Evolutionary conservation across 1,139 yeast genomes (phyloP), one percentile per base, ranked within the genome.

Genomic region (Yamadazyma triangularis): DNA sequence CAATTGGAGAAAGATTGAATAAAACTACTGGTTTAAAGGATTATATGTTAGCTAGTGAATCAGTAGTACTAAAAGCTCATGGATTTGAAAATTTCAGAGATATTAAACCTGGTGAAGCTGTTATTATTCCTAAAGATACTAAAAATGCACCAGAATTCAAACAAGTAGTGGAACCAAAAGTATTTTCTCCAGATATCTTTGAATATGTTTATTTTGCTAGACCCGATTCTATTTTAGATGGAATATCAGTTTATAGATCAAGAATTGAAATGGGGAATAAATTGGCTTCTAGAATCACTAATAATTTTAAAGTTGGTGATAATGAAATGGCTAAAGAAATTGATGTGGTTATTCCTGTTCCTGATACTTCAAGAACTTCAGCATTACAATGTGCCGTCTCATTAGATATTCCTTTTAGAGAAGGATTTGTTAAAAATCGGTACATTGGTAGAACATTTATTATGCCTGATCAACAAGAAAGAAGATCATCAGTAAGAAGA

Each of bases 171-270:
- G 79, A 84, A 38, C 75, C 81, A 38, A 68, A 72, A 51, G 58
- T 80, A 2, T 89, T 88, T 58, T 79, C 96, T 8, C 99, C 99
- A 3, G 98, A 93, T 62, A 80, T 91, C 45, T 91, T 91, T 50
- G 99, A 91, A 62, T 93, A 88, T 54, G 99, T 91, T 28, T 91
- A 91, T 63, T 91, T 91, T 64, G 97, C 98, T 18, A 79, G 99
- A 56, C 96, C 97, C 0, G 99, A 91, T 57, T 83, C 95, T 27
- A 95, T 91, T 24, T 64, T 89, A 49, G 99, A 91, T 57, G 98
- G 98, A 13, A 82, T 89, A 30, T 84, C 95, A 11, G 97, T 91
- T 19, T 93, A 91, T 62, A 79, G 91, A 49, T 80, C 95, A 21
- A 79, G 98, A 56, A 72, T 91, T 42, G 89, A 80, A 41, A 93